Conservation (phyloP, 1,284 basidiomycete species). For the Cryptococcus sp. region DNA sequence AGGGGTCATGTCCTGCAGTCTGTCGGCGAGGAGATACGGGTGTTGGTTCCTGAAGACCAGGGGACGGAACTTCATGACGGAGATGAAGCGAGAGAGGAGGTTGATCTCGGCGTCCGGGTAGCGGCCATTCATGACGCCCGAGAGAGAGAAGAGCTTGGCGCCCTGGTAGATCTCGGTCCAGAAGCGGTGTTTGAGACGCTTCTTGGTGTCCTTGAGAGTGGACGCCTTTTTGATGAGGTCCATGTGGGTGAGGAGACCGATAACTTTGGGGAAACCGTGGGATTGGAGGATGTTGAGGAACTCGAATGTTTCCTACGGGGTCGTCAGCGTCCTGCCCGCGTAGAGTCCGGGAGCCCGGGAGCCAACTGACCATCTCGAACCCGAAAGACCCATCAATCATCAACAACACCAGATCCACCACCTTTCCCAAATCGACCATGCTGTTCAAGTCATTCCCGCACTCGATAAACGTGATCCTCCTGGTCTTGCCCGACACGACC, state of each 20-base stretch:
- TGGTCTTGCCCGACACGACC: slow-evolving; percentile 85
- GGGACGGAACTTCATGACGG: slow-evolving; percentile 98
- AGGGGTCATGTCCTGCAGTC: slow-evolving; percentile 90
- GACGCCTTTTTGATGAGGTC: slow-evolving; percentile 94
- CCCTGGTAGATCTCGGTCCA: slow-evolving; percentile 99
- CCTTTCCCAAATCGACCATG: slow-evolving; percentile 97
- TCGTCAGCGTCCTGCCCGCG: background rate
- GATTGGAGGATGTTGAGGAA: slow-evolving; percentile 95
- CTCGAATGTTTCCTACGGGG: slow-evolving; percentile 88
- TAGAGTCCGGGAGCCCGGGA: too few species aligned
- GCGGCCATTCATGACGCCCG: slow-evolving; percentile 94
- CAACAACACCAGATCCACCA: slow-evolving; percentile 91
- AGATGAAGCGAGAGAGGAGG: slow-evolving; percentile 92
- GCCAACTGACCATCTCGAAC: slow-evolving; percentile 83
- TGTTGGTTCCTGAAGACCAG: slow-evolving; percentile 92
- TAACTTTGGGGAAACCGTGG: slow-evolving; percentile 98
- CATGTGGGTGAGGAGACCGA: slow-evolving; percentile 91
- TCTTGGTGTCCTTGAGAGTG: slow-evolving; percentile 86
- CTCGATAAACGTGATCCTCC: slow-evolving; percentile 91
- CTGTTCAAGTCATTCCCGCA: slow-evolving; percentile 97
- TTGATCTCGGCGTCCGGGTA: slow-evolving; percentile 97
- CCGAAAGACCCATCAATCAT: slow-evolving; percentile 99
- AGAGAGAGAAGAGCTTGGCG: slow-evolving; percentile 97
- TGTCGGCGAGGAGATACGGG: slow-evolving; percentile 93
- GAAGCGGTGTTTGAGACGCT: slow-evolving; percentile 95